Evolutionary conservation across 768 basidiomycete genomes (phyloP).

Genomic region (Scleroderma bovista): DNA sequence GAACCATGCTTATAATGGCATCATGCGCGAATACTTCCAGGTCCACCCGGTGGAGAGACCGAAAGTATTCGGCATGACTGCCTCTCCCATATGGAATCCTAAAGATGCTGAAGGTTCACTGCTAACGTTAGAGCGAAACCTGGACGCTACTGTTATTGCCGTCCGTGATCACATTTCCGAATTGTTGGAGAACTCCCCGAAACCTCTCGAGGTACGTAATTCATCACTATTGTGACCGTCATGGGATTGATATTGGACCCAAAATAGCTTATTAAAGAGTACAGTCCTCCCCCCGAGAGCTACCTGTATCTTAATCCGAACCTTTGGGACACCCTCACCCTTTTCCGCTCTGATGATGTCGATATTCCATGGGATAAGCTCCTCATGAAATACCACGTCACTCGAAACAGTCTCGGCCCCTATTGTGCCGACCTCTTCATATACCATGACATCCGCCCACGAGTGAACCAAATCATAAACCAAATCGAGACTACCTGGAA

Average conservation of each 20-base stretch:
- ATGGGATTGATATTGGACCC: constrained; percentile 2
- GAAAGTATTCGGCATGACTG: constrained; percentile 92
- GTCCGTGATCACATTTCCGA: constrained; percentile 69
- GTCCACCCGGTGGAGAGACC: constrained; percentile 44
- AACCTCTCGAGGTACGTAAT: constrained; percentile 55
- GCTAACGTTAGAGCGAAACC: constrained; percentile 55
- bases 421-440: constrained; percentile 72
- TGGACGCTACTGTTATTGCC: constrained; percentile 71
- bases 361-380: constrained; percentile 56
- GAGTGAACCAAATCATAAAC: constrained; percentile 38
- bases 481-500: constrained; percentile 17
- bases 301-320: constrained; percentile 55
- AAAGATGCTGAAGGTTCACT: constrained; percentile 64
- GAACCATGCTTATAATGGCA: constrained; percentile 52
- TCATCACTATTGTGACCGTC: neutral
- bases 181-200: constrained; percentile 53
- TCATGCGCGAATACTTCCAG: constrained; percentile 54
- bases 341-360: constrained; percentile 31
- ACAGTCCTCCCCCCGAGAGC: constrained; percentile 42
- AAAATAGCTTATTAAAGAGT: constrained; percentile 50
- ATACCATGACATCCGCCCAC: constrained; percentile 51
- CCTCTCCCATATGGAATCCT: constrained; percentile 82
- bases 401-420: constrained; percentile 60
- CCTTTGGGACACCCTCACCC: constrained; percentile 48
- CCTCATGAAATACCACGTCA: constrained; percentile 56